Evolutionary conservation across 2,329 filamentous ascomycete species (phyloP), one percentile per base, ranked within the genome.

Genomic region (Monilinia laxa): DNA sequence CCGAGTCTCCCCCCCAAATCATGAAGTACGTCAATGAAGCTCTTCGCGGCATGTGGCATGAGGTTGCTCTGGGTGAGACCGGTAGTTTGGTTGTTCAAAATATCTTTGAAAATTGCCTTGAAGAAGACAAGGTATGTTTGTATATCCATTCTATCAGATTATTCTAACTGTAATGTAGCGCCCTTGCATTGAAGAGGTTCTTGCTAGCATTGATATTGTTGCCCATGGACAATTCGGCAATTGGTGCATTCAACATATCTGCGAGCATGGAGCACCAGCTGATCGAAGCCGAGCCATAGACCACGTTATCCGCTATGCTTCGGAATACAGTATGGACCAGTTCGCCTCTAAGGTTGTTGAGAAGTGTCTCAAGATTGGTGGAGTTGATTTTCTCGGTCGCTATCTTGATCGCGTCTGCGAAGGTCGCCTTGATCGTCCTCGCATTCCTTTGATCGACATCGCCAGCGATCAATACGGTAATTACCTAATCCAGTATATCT

Each of bases 211-310:
- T 73, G 93, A 99, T 79, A 91, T 97, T 69, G 93, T 99, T 75
- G 91, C 95, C 68, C 94, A 97, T 77, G 95, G 95, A 35, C 95
- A 99, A 77, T 99, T 99, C 76, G 95, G 95, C 66, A 99, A 99
- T 78, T 99, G 95, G 95, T 99, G 95, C 81, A 98, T 99, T 75
- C 95, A 99, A 80, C 95, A 99, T 79, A 93, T 99, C 74, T 99
- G 95, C 79, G 95, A 99, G 79, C 95, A 99, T 76, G 94, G 96
- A 62, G 90, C 90, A 67, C 90, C 93, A 42, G 88, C 90, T 52
- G 96, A 99, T 79, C 93, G 94, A 74, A 94, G 90, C 79, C 90
- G 93, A 72, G 95, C 96, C 55, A 90, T 97, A 75, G 94, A 99
- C 73, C 94, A 98, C 78, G 94, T 99, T 75, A 90, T 99, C 72